Evolutionary conservation across 2,329 filamentous ascomycete species (phyloP).

Genomic region (Ceratocystis huliohia): DNA sequence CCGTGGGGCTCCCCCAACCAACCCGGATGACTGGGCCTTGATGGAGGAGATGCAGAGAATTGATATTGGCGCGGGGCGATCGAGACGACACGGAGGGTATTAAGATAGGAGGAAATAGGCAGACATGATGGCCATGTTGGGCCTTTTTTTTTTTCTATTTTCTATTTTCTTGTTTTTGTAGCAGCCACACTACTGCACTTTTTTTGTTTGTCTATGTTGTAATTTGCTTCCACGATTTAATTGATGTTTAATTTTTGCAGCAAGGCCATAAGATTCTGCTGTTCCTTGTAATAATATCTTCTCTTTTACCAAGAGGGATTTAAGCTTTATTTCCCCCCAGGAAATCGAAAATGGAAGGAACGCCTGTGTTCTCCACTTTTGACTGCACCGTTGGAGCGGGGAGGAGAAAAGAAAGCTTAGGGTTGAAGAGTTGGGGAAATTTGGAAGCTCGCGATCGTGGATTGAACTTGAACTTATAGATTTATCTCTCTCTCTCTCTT

Average conservation of each 20-base stretch:
- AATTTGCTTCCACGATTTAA: background rate
- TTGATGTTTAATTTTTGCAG: background rate
- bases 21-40: constrained; percentile 43
- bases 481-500: too few species aligned
- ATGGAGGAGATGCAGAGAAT: constrained; percentile 59
- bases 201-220: background rate
- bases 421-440: background rate
- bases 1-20: constrained; percentile 27
- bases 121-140: background rate
- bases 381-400: background rate
- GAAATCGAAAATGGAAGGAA: background rate
- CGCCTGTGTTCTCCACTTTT: background rate
- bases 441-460: background rate
- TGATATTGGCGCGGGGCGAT: constrained; percentile 50
- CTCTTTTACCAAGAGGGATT: background rate
- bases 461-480: background rate
- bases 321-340: background rate
- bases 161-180: background rate
- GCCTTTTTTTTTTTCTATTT: background rate
- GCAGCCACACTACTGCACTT: background rate
- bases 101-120: constrained; percentile 23
- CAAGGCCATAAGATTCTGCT: background rate
- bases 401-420: background rate
- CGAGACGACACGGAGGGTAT: constrained; percentile 37
- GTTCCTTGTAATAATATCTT: background rate